Base-by-base conservation (phyloP, 2,329 filamentous ascomycete genomes). In the Gaeumannomyces sp. region DNA sequence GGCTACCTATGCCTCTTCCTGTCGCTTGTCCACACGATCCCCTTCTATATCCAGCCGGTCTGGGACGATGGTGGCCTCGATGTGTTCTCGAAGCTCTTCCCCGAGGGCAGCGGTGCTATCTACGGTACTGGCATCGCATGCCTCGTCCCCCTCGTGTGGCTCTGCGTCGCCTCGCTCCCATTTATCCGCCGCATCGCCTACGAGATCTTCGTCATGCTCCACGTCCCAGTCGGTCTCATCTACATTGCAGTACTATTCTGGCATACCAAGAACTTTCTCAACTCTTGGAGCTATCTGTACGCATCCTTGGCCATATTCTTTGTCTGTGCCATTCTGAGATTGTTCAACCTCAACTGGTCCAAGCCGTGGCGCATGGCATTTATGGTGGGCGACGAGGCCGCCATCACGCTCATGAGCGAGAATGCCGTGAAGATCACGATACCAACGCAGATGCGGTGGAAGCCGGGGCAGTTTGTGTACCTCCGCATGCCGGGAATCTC, bases 391-490 rank as follows among this genome's bases (percentile, higher is more conserved):
- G 94, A 98, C 71, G 93, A 97, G 76, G 93, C 92, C 0, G 91
- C 92, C 31, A 88, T 97, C 56, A 95, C 92, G 0, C 82, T 97
- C 29, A 89, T 98, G 80, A 89, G 92, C 3, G 93, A 97, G 71
- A 94, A 96, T 72, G 92, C 92, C n/a, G 89, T 98, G 78, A 97
- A 97, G 75, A 86, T 98, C 70, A 97, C 94, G 0, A 90, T 98
- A 62, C 93, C 94, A 1, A 97, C 94, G 0, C 92, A 94, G 75
- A 91, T 96, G 84, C 89, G 86, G 67, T 98, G 94, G 94, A 89
- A 87, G 73, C 93, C 94, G 0, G 95, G 94, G 6, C 95, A 98
- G 76, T 97, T 96, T 70, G 90, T 97, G 25, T 98, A 97, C 74
- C 82, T 98, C 27, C 88, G 94, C 63, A 96, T 98, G 89, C 94